Conservation (phyloP, 2,329 filamentous ascomycete genomes). For the Myriosclerotinia duriaeana region DNA sequence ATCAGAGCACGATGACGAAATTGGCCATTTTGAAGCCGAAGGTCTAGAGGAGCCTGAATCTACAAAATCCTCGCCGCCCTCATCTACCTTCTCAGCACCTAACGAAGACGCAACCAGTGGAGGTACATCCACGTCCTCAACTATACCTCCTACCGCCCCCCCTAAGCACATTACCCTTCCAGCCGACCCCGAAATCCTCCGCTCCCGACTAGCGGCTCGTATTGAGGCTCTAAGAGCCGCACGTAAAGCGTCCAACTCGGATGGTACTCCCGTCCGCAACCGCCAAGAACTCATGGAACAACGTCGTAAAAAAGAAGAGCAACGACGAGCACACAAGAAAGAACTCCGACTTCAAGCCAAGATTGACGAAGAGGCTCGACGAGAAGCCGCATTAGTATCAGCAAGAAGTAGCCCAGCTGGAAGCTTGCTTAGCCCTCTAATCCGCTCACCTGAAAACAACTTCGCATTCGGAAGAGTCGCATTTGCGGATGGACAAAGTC, state of each 20-base stretch:
- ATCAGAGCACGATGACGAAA: constrained; percentile 37
- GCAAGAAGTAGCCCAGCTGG: constrained; percentile 59
- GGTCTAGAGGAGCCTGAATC: constrained; percentile 50
- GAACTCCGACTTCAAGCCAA: constrained; percentile 75
- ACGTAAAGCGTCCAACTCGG: constrained; percentile 81
- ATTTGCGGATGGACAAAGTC: constrained; percentile 79
- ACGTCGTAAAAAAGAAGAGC: constrained; percentile 80
- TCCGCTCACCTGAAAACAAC: constrained; percentile 60
- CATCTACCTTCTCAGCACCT: constrained; percentile 57
- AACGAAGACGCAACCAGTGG: constrained; percentile 58
- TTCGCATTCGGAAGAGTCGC: constrained; percentile 91
- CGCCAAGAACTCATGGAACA: constrained; percentile 91
- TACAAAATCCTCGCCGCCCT: constrained; percentile 45
- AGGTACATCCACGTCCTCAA: constrained; percentile 70
- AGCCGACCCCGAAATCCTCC: constrained; percentile 70
- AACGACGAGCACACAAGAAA: constrained; percentile 86
- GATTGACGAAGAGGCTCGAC: constrained; percentile 70
- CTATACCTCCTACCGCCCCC: constrained; percentile 58
- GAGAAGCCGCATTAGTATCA: constrained; percentile 59
- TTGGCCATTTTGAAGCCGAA: constrained; percentile 49
- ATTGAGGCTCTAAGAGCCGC: constrained; percentile 82
- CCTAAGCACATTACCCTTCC: constrained; percentile 67
- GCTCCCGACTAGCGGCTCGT: constrained; percentile 74
- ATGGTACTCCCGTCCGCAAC: constrained; percentile 79
- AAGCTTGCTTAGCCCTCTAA: constrained; percentile 55